Evolutionary conservation across 345 rosid species (phyloP).

Genomic region (Camelina neglecta): DNA sequence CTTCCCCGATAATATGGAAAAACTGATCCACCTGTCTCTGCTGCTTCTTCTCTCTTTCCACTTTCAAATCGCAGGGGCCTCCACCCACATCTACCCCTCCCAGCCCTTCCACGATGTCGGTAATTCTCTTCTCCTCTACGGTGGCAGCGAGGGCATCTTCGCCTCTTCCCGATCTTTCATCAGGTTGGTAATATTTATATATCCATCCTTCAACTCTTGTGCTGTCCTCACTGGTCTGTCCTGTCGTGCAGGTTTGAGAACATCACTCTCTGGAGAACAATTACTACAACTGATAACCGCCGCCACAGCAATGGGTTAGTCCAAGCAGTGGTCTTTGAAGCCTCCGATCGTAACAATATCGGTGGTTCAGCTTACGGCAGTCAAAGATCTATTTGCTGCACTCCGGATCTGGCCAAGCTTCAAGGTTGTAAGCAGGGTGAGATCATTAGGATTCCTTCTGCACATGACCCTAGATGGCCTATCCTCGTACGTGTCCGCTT

Average conservation of each 20-base stretch:
- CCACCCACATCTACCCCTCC: slow-evolving; percentile 71
- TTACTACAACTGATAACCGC: slow-evolving; percentile 39
- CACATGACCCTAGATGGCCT: slow-evolving; percentile 77
- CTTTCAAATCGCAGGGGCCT: slow-evolving; percentile 47
- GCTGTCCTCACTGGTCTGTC: not conserved
- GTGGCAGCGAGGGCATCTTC: slow-evolving; percentile 95
- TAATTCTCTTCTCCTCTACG: slow-evolving; percentile 82
- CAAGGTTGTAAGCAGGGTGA: slow-evolving; percentile 97
- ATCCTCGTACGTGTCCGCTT: slow-evolving; percentile 67
- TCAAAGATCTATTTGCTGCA: slow-evolving; percentile 96
- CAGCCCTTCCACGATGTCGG: slow-evolving; percentile 81
- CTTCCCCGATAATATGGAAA: slow-evolving; percentile 48
- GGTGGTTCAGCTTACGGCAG: slow-evolving; percentile 99
- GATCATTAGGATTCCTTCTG: slow-evolving; percentile 85
- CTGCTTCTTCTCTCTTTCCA: slow-evolving; percentile 42
- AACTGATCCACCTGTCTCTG: slow-evolving; percentile 10
- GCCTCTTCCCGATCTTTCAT: slow-evolving; percentile 60
- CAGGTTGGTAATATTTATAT: slow-evolving; percentile 44
- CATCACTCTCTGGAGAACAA: slow-evolving; percentile 74
- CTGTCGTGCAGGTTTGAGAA: slow-evolving; percentile 66
- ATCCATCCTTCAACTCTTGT: not conserved
- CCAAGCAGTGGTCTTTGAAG: slow-evolving; percentile 91
- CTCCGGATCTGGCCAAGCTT: slow-evolving; percentile 92
- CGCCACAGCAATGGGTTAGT: slow-evolving; percentile 63
- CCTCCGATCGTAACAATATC: slow-evolving; percentile 86